phyloP scores from a whole-genome alignment of 2,329 filamentous ascomycete species.

The Phialocephala subalpina region DNA sequence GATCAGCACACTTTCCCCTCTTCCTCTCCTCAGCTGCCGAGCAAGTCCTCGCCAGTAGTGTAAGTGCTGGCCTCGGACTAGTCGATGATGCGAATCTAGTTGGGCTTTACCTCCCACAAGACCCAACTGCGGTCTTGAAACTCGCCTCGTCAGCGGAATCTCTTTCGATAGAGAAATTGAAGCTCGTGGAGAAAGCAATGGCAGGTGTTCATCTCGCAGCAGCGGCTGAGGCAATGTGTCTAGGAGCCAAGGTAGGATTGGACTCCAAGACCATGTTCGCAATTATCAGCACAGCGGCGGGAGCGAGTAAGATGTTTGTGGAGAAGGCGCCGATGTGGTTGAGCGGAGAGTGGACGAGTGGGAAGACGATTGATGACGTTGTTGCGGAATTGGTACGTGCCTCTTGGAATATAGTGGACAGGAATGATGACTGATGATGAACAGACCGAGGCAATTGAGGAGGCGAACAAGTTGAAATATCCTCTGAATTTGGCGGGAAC shows the following conservation, averaged over 20 bases:
- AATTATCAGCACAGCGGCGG: slow-evolving; percentile 50
- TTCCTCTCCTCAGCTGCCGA: slow-evolving; percentile 47
- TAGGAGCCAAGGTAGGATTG: slow-evolving; percentile 60
- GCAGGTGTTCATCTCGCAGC: slow-evolving; percentile 65
- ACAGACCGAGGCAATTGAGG: slow-evolving; percentile 45
- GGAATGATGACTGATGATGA: slow-evolving; percentile 32
- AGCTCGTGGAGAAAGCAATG: slow-evolving; percentile 64
- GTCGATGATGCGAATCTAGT: slow-evolving; percentile 38
- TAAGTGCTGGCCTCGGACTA: slow-evolving; percentile 31
- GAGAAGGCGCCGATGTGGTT: slow-evolving; percentile 48
- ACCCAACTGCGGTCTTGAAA: slow-evolving; percentile 32
- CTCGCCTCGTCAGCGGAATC: slow-evolving; percentile 26
- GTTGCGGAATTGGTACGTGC: slow-evolving; percentile 45
- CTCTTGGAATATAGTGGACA: not conserved
- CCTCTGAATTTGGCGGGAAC: slow-evolving; percentile 47
- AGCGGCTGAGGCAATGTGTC: slow-evolving; percentile 63
- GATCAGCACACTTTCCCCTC: slow-evolving; percentile 45
- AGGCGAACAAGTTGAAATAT: slow-evolving; percentile 43
- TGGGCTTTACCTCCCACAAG: slow-evolving; percentile 34
- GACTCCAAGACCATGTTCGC: slow-evolving; percentile 58
- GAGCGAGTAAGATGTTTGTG: slow-evolving; percentile 49
- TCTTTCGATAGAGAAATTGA: slow-evolving; percentile 44
- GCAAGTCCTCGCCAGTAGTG: slow-evolving; percentile 40
- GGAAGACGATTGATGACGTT: slow-evolving; percentile 47
- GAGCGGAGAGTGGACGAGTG: slow-evolving; percentile 45